These are phyloP conservation scores for Penstemon barbatus DNA, from an alignment of 257 asterid species.

Conservation along the genomic window DNA sequence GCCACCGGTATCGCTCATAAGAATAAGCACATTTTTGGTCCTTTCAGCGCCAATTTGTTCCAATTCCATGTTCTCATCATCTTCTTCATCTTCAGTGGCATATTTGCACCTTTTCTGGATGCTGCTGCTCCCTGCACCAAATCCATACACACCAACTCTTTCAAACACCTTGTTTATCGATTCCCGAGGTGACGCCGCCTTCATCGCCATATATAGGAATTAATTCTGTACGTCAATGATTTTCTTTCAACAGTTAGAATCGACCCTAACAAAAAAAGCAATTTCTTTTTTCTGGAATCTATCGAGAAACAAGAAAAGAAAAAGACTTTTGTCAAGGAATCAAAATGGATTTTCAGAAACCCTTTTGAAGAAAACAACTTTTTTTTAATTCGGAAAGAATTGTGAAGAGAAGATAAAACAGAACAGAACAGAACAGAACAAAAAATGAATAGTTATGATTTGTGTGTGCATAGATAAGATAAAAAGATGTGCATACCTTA, in stretches of 20 bases:
- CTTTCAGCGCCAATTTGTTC: conserved; percentile 92
- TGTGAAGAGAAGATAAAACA: not conserved
- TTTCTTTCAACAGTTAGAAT: not conserved
- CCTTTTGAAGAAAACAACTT: conserved; percentile 15
- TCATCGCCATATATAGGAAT: conserved; percentile 37
- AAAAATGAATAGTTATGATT: not conserved
- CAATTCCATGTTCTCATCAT: conserved; percentile 72
- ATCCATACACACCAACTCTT: conserved; percentile 74
- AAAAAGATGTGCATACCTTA: conserved; percentile 15
- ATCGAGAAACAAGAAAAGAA: not conserved
- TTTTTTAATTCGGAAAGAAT: not conserved
- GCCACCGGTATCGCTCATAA: conserved; percentile 98
- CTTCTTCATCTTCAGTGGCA: conserved; percentile 52
- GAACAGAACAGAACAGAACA: not conserved
- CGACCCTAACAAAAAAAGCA: not conserved
- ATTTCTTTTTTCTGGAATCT: not conserved
- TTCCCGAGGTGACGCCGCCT: conserved; percentile 60
- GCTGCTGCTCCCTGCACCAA: conserved; percentile 52
- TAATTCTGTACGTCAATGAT: no score
- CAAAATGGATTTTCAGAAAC: not conserved
- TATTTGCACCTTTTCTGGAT: conserved; percentile 55
- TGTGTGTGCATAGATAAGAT: no score
- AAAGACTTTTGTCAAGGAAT: not conserved
- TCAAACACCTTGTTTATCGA: conserved; percentile 73
- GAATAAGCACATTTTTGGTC: conserved; percentile 80